A percentile compares a stretch with the other conserved stretches of the same genome.
These are phyloP conservation scores for Diaporthe destruens DNA, from an alignment of 2,329 filamentous ascomycete species.

Conservation along the genomic window DNA sequence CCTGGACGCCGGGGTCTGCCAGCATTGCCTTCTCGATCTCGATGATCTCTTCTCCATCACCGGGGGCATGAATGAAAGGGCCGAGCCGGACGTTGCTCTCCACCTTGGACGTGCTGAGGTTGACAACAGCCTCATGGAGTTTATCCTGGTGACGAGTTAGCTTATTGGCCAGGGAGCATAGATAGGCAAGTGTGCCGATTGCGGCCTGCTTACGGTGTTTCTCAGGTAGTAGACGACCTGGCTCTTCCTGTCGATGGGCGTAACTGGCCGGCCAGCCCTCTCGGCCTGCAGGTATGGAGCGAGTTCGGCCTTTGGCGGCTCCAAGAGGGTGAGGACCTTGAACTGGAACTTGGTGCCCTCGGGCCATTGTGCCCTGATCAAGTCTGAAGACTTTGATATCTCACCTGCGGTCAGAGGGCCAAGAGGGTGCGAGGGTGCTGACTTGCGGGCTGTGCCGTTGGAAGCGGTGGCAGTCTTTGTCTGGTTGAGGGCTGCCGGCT, in stretches of 20 bases:
- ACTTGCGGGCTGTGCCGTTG: constrained; percentile 24
- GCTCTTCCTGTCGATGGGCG: constrained; percentile 61
- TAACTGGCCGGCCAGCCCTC: constrained; percentile 54
- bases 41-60: constrained; percentile 71
- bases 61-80: constrained; percentile 68
- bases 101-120: constrained; percentile 62
- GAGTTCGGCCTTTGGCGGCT: constrained; percentile 67
- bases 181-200: neutral
- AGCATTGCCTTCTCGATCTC: constrained; percentile 68
- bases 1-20: constrained; percentile 67
- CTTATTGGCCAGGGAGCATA: neutral
- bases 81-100: constrained; percentile 71
- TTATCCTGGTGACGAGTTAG: constrained; percentile 60
- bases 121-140: constrained; percentile 70
- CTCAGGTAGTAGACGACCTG: constrained; percentile 71
- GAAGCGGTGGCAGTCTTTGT: constrained; percentile 12
- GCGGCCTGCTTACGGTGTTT: constrained; percentile 63
- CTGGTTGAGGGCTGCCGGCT: constrained; percentile 8
- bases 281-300: constrained; percentile 64
- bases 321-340: constrained; percentile 71
- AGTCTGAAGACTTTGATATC: constrained; percentile 62
- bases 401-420: constrained; percentile 70
- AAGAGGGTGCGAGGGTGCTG: constrained; percentile 62
- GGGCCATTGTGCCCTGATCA: constrained; percentile 68
- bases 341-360: constrained; percentile 68